phyloP scores from a whole-genome alignment of 805 yeast species.

The Helenozyma baotianmanensis region DNA sequence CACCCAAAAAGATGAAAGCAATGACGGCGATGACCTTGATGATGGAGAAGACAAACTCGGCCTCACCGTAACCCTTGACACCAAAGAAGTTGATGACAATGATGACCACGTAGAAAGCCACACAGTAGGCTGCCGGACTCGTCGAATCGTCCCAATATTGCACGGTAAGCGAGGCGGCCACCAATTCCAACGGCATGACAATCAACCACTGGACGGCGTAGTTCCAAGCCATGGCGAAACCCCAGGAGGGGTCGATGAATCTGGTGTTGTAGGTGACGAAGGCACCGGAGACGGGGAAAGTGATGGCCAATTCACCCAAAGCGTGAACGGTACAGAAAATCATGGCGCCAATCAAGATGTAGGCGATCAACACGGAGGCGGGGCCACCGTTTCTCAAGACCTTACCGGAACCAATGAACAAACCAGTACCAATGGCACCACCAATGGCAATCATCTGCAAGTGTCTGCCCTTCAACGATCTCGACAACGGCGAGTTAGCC shows the following conservation, averaged over 20 bases:
- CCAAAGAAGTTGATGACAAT: conserved; percentile 54
- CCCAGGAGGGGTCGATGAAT: conserved; percentile 21
- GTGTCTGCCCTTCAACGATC: conserved; percentile 53
- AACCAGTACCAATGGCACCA: conserved; percentile 65
- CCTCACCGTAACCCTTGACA: conserved; percentile 66
- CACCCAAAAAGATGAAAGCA: conserved; percentile 54
- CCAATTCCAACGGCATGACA: conserved; percentile 33
- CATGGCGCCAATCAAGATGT: conserved; percentile 52
- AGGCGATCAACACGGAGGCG: conserved; percentile 54
- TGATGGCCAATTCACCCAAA: conserved; percentile 63
- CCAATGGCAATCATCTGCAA: conserved; percentile 67
- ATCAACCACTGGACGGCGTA: conserved; percentile 36
- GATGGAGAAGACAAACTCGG: conserved; percentile 53
- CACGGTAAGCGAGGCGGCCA: conserved; percentile 34
- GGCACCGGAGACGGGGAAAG: conserved; percentile 30
- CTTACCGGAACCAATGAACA: conserved; percentile 59
- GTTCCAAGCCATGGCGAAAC: conserved; percentile 28
- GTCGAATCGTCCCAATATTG: conserved; percentile 44
- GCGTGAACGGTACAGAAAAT: conserved; percentile 56
- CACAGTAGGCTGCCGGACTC: conserved; percentile 52
- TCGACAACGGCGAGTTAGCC: conserved; percentile 55
- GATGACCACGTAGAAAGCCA: conserved; percentile 50
- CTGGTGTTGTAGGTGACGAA: conserved; percentile 20
- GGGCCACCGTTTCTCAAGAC: conserved; percentile 61
- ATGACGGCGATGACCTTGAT: conserved; percentile 54